Base-by-base conservation (phyloP, 306 rosid species). In the Sesbania bispinosa region DNA sequence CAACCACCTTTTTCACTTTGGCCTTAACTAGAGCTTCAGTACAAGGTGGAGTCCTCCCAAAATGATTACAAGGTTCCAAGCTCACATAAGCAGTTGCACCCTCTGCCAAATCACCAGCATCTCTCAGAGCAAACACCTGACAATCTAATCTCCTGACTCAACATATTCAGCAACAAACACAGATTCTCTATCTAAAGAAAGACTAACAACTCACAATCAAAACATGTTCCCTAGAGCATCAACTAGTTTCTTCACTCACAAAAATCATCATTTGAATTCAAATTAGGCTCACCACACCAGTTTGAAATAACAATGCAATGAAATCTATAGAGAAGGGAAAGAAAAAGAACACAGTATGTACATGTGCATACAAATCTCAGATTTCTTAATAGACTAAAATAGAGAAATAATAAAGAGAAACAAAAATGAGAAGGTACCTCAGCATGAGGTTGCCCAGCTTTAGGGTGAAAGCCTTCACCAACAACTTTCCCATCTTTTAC, bases 41-140 rank as follows among this genome's bases (percentile, higher is more conserved):
- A 59, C 96, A 93, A 5, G 98, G 98, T 2, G 97, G 96, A 66
- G 98, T 90, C 81, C 94, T 88, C 45, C 98, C 98, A 70, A 81
- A 83, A 79, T 93, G 98, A 65, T 90, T 93, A 60, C 98, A 93
- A 58, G 98, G 98, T 69, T 93, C 98, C 82, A 93, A 80, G 79
- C 85, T 93, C 67, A 93, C 97, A 82, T 90, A 93, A 48, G 97
- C 96, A 0, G 94, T 90, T 11, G 90, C 94, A 21, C 82, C 83
- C 70, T 90, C 94, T 0, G 98, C 94, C 82, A 81, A 78, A 74
- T 85, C 88, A 58, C 90, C 98, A 4, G 98, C 98, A 81, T 88
- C 92, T 73, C 92, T 79, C 46, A 93, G 80, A 62, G 97, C 98
- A 83, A 87, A 93, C 38, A 88, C 97, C 97, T 93, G 71, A 70